phyloP scores from a whole-genome alignment of 176 grass and related monocot genomes.

The Neostapfia colusana region DNA sequence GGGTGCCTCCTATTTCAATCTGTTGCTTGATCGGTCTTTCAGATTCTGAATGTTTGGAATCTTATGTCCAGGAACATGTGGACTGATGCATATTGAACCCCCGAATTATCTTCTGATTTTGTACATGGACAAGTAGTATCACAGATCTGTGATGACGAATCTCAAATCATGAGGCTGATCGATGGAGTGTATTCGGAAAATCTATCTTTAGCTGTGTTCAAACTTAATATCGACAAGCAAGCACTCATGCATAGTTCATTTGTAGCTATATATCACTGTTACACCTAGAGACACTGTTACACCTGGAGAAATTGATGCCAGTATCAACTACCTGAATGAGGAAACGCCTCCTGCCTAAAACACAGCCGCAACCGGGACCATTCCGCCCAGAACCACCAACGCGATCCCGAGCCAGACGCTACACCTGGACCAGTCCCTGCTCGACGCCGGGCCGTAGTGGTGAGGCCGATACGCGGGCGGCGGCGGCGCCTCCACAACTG shows the following conservation, averaged over 20 bases:
- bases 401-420: not conserved
- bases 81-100: too few species aligned
- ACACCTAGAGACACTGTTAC: too few species aligned
- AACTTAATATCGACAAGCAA: not conserved
- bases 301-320: not conserved
- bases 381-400: not conserved
- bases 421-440: not conserved
- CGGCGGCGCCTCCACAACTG: constrained; percentile 46
- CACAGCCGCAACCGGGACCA: not conserved
- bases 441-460: not conserved
- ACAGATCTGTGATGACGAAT: not conserved
- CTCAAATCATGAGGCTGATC: not conserved
- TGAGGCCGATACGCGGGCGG: not conserved
- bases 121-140: not conserved
- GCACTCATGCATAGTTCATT: not conserved
- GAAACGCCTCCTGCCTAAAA: not conserved
- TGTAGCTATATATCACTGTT: not conserved
- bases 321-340: not conserved
- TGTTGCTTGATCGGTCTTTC: not conserved
- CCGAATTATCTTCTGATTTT: not conserved
- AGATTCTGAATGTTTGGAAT: constrained; percentile 4
- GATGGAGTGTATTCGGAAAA: not conserved
- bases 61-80: not conserved
- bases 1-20: not conserved
- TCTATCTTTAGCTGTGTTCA: not conserved